These are phyloP conservation scores for Cenchrus fungigraminus DNA, from an alignment of 176 grass and related monocot species.

Conservation along the genomic window DNA sequence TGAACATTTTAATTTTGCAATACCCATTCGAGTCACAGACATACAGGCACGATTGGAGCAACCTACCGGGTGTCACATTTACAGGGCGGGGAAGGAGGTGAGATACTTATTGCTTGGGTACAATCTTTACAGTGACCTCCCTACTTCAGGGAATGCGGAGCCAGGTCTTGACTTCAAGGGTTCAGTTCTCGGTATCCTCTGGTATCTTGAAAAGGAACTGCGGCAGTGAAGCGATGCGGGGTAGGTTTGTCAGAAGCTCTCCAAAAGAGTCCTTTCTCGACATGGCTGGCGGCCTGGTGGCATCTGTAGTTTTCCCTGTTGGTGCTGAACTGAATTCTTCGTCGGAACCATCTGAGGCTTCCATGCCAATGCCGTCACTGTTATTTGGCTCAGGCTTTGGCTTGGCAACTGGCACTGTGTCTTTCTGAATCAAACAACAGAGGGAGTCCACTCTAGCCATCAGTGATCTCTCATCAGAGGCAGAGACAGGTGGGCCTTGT, in stretches of 20 bases:
- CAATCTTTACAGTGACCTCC: conserved; percentile 54
- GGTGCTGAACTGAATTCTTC: conserved; percentile 66
- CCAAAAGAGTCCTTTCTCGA: conserved; percentile 84
- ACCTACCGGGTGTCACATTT: conserved; percentile 49
- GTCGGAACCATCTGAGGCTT: conserved; percentile 53
- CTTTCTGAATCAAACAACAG: conserved; percentile 87
- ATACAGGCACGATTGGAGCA: conserved; percentile 35
- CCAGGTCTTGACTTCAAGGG: conserved; percentile 17
- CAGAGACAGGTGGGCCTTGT: conserved; percentile 49
- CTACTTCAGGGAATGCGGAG: conserved; percentile 6
- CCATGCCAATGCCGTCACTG: conserved; percentile 38
- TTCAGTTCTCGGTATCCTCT: conserved; percentile 74
- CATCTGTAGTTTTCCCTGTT: conserved; percentile 20
- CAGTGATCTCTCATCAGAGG: conserved; percentile 75
- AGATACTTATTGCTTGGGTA: conserved; percentile 47
- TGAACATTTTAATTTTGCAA: conserved; percentile 31
- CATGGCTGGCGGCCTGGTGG: conserved; percentile 44
- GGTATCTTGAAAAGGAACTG: conserved; percentile 88
- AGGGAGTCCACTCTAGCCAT: conserved; percentile 88
- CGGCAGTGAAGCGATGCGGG: conserved; percentile 74
- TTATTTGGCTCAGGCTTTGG: conserved; percentile 53
- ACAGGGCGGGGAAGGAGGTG: conserved; percentile 37
- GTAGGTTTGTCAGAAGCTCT: conserved; percentile 80
- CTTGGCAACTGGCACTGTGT: conserved; percentile 2
- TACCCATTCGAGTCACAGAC: conserved; percentile 13